These are phyloP conservation scores for Thuja plicata DNA, from an alignment of 83 land plant species.

Conservation along the genomic window DNA sequence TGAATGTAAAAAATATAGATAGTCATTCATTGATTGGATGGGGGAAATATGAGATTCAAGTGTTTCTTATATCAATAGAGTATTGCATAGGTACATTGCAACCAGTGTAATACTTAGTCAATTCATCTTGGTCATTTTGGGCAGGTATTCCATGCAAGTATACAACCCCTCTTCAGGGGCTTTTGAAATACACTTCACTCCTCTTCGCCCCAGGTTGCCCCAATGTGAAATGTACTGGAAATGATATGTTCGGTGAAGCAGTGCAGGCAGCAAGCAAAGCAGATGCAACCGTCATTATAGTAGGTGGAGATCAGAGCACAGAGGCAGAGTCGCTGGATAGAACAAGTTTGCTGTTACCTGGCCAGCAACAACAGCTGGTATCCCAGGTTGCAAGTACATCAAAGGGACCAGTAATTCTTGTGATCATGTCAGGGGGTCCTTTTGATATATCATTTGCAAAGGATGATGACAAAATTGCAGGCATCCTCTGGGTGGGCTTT, in stretches of 20 bases:
- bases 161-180: slow-evolving; percentile 62
- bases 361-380: slow-evolving; percentile 49
- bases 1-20: slow-evolving; percentile 28
- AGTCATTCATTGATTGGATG: no score
- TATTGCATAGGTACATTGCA: background rate
- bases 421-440: slow-evolving; percentile 86
- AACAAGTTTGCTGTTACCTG: slow-evolving; percentile 36
- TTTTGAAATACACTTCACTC: slow-evolving; percentile 33
- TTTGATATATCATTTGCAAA: slow-evolving; percentile 76
- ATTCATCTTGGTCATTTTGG: background rate
- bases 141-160: slow-evolving; percentile 65
- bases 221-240: slow-evolving; percentile 49
- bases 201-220: slow-evolving; percentile 56
- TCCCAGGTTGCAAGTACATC: slow-evolving; percentile 41
- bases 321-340: slow-evolving; percentile 44
- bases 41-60: no score
- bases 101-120: background rate
- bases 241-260: slow-evolving; percentile 23
- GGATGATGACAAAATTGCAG: slow-evolving; percentile 26
- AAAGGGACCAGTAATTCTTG: slow-evolving; percentile 69
- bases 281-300: slow-evolving; percentile 39
- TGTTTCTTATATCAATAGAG: background rate
- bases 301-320: slow-evolving; percentile 36
- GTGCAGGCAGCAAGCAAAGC: slow-evolving; percentile 30
- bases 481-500: slow-evolving; percentile 86